These are phyloP conservation scores for Cryoendolithus antarcticus DNA, from an alignment of 2,329 filamentous ascomycete species.

Conservation along the genomic window DNA sequence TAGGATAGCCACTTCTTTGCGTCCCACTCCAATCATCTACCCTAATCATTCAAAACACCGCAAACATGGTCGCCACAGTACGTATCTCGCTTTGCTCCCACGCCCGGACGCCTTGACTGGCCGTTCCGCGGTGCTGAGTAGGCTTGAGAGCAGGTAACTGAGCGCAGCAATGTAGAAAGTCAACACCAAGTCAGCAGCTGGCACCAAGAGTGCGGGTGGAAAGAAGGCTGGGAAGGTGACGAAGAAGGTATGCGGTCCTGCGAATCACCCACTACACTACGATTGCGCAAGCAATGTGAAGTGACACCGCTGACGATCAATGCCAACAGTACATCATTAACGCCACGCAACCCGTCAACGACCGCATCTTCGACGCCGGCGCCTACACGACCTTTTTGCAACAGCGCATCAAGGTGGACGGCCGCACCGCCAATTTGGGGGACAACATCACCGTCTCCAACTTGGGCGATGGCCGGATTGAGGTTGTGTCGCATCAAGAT, in stretches of 20 bases:
- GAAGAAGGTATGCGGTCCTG: slow-evolving; percentile 55
- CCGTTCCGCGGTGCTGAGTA: slow-evolving; percentile 46
- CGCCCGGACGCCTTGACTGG: slow-evolving; percentile 39
- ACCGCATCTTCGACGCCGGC: slow-evolving; percentile 99
- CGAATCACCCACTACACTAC: neutral
- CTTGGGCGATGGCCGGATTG: slow-evolving; percentile 91
- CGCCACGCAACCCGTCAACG: slow-evolving; percentile 90
- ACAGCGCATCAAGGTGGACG: slow-evolving; percentile 99
- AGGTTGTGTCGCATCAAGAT: slow-evolving; percentile 93
- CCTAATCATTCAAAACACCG: slow-evolving; percentile 22
- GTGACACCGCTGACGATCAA: too few species aligned
- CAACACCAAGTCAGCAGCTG: slow-evolving; percentile 29
- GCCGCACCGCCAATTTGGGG: slow-evolving; percentile 95
- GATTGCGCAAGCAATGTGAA: too few species aligned
- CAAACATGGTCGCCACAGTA: slow-evolving; percentile 82
- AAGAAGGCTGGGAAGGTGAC: slow-evolving; percentile 58
- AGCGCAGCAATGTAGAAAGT: slow-evolving; percentile 52
- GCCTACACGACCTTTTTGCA: slow-evolving; percentile 99
- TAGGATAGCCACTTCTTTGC: slow-evolving; percentile 90
- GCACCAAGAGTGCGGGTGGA: slow-evolving; percentile 18
- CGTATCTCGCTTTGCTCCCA: slow-evolving; percentile 94
- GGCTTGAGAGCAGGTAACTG: slow-evolving; percentile 46
- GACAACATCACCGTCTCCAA: slow-evolving; percentile 84
- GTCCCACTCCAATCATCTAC: slow-evolving; percentile 31
- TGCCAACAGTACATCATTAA: slow-evolving; percentile 85